These are phyloP conservation scores for Viola odorata DNA, from an alignment of 345 rosid genomes.

Conservation along the genomic window DNA sequence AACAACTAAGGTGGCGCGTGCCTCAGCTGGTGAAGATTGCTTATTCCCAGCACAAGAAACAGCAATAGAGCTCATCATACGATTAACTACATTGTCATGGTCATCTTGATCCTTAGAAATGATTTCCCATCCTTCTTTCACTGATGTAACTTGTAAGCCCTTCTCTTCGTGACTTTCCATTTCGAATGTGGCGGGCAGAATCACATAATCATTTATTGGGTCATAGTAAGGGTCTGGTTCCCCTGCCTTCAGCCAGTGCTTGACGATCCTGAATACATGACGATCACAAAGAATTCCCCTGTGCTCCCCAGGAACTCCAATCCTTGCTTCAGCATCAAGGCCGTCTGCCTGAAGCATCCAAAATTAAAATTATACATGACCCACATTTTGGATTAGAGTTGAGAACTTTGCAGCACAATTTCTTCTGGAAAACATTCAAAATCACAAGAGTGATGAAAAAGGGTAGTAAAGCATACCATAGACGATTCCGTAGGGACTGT, in stretches of 20 bases:
- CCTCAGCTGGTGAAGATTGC: conserved; percentile 40
- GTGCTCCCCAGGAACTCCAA: conserved; percentile 93
- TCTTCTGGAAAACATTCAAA: neutral
- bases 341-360: conserved; percentile 67
- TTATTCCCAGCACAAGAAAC: conserved; percentile 37
- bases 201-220: conserved; percentile 82
- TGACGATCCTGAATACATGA: conserved; percentile 77
- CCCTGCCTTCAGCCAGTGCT: conserved; percentile 85
- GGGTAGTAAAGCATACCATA: conserved; percentile 43
- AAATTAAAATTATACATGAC: neutral
- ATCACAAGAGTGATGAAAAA: neutral
- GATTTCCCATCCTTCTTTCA: conserved; percentile 92
- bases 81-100: conserved; percentile 14
- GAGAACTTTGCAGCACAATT: neutral
- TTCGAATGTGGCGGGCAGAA: conserved; percentile 68
- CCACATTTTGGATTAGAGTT: neutral
- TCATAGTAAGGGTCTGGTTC: conserved; percentile 78
- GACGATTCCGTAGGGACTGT: conserved; percentile 92
- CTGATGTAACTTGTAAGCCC: conserved; percentile 66
- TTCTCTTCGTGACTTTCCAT: conserved; percentile 52
- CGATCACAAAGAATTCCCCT: conserved; percentile 82
- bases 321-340: conserved; percentile 86
- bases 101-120: conserved; percentile 34
- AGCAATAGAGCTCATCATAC: conserved; percentile 45
- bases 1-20: conserved; percentile 52